Conservation (phyloP, 192 early-diverging fungal genomes). For the Radiomyces spectabilis region DNA sequence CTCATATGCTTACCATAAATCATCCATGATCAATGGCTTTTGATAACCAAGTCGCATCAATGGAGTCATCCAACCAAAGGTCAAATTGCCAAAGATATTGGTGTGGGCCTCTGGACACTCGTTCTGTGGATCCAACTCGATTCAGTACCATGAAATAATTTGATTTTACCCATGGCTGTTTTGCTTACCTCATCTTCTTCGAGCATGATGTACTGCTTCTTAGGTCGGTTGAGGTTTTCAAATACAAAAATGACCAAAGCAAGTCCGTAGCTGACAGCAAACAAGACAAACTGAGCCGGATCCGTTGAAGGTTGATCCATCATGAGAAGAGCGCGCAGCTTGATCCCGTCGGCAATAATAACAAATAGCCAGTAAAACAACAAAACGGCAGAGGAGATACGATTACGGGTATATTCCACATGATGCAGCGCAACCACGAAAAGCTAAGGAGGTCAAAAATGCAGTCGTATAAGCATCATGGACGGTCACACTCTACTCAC, state of each 20-base stretch:
- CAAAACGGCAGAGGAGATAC: constrained; percentile 42
- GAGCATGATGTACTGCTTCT: constrained; percentile 25
- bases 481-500: too few species aligned
- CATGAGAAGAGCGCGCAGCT: constrained; percentile 31
- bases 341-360: constrained; percentile 25
- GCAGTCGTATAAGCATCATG: not conserved
- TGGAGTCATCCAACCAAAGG: constrained; percentile 88
- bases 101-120: constrained; percentile 71
- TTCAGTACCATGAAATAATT: not conserved
- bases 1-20: constrained; percentile 45
- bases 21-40: constrained; percentile 69
- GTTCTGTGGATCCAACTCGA: constrained; percentile 2
- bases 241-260: constrained; percentile 32
- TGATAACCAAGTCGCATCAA: constrained; percentile 75
- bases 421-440: constrained; percentile 22
- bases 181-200: constrained; percentile 21
- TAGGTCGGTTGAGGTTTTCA: constrained; percentile 31
- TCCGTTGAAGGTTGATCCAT: not conserved
- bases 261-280: constrained; percentile 24
- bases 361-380: constrained; percentile 54
- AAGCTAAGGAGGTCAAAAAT: constrained; percentile 8
- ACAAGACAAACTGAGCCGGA: constrained; percentile 10
- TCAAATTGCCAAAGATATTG: constrained; percentile 76
- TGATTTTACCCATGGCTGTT: too few species aligned
- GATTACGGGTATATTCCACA: constrained; percentile 22